Percentiles rank a stretch among this genome's conserved stretches.
These are phyloP conservation scores for Acanthamoeba triangularis DNA, from an alignment of 208 protist species.

Conservation along the genomic window DNA sequence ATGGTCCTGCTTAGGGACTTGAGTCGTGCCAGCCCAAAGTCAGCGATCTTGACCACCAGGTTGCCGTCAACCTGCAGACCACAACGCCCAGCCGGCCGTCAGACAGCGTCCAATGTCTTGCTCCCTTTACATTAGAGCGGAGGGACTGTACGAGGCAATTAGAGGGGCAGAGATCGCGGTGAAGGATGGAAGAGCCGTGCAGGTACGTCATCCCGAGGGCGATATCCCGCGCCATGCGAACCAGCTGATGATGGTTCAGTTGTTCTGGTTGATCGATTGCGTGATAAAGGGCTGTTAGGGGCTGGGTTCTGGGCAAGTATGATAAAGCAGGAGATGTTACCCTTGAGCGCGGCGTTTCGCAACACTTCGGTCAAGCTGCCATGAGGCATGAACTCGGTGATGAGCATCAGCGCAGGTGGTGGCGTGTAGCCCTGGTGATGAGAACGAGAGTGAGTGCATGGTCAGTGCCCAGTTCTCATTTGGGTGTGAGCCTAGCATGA, in stretches of 20 bases:
- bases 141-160: background rate
- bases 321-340: background rate
- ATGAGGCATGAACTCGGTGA: slow-evolving; percentile 18
- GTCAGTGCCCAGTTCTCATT: background rate
- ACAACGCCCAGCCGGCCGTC: too few species aligned
- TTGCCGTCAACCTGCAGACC: background rate
- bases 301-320: too few species aligned
- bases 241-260: background rate
- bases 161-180: background rate
- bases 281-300: background rate
- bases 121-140: background rate
- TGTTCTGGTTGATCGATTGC: background rate
- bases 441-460: background rate
- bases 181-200: background rate
- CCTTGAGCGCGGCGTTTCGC: background rate
- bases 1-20: background rate
- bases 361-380: background rate
- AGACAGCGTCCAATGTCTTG: background rate
- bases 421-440: background rate
- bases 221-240: slow-evolving; percentile 18
- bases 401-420: background rate
- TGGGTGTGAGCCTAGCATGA: background rate
- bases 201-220: slow-evolving; percentile 41
- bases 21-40: background rate
- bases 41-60: slow-evolving; percentile 22